A percentile compares a stretch with the other conserved stretches of the same genome.
Evolutionary conservation across 1,284 basidiomycete species (phyloP).

Genomic region (Anthracocystis walkeri): DNA sequence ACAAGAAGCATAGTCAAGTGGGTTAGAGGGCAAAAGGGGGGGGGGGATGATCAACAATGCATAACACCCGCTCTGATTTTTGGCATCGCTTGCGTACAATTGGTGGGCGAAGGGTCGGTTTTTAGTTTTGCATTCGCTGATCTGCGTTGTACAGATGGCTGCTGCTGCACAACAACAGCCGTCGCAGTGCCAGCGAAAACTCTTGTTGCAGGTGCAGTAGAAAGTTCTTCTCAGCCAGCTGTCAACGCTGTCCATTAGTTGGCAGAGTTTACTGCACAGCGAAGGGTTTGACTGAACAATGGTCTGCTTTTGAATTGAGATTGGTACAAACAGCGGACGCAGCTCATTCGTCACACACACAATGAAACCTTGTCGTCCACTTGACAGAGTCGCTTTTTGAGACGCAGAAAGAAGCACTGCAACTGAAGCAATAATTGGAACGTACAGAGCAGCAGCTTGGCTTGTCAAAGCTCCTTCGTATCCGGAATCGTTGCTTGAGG

Average conservation of each 20-base stretch:
- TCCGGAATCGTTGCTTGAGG: not conserved
- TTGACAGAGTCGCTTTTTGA: no score
- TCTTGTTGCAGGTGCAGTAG: not conserved
- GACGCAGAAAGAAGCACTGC: no score
- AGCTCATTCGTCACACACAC: no score
- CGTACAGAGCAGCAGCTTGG: no score
- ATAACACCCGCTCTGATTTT: not conserved
- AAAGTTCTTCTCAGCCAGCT: no score
- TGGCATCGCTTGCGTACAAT: not conserved
- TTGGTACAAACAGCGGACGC: no score
- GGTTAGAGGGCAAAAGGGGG: not conserved
- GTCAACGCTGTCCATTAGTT: no score
- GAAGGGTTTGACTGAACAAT: no score
- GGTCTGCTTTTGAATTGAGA: no score
- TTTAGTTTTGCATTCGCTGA: not conserved
- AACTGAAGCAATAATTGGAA: no score
- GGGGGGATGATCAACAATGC: not conserved
- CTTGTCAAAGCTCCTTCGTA: not conserved
- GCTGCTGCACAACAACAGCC: not conserved
- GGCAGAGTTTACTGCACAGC: no score
- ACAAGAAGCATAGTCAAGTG: not conserved
- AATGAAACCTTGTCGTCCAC: no score
- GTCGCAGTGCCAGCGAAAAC: not conserved
- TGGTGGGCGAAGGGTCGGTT: not conserved
- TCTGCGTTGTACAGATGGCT: slow-evolving; percentile 8